Evolutionary conservation across 2,329 filamentous ascomycete genomes (phyloP).

Genomic region (Cordyceps cateniannulata): DNA sequence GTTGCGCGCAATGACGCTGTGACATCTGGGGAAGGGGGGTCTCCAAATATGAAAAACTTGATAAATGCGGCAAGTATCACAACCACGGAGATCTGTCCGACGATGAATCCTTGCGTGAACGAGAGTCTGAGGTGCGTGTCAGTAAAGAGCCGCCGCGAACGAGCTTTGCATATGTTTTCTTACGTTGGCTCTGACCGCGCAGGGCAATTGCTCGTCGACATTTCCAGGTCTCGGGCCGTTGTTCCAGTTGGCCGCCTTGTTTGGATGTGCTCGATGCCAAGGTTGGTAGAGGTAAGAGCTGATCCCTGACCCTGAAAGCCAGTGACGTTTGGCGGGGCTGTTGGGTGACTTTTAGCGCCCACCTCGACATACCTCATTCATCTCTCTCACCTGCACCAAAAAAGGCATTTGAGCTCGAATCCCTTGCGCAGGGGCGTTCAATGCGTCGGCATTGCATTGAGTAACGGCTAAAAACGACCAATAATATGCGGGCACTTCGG

Average conservation of each 20-base stretch:
- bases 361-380: neutral
- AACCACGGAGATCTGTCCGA: conserved; percentile 89
- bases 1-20: conserved; percentile 70
- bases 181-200: conserved; percentile 39
- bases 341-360: neutral
- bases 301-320: neutral
- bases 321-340: neutral
- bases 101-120: conserved; percentile 87
- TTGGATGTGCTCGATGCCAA: no score
- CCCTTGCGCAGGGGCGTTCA: neutral
- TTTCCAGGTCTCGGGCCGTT: conserved; percentile 15
- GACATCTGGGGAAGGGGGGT: conserved; percentile 76
- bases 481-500: neutral
- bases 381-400: neutral
- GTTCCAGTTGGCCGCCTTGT: no score
- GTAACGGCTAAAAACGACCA: neutral
- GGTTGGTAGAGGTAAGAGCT: no score
- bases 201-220: conserved; percentile 38
- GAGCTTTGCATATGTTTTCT: conserved; percentile 19
- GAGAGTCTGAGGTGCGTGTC: conserved; percentile 55
- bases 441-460: neutral
- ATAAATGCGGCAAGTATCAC: conserved; percentile 91
- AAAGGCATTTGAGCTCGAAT: neutral
- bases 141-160: neutral
- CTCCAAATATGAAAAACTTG: conserved; percentile 99